Evolutionary conservation across 2,329 filamentous ascomycete genomes (phyloP).

Genomic region (Arachnopeziza araneosa): DNA sequence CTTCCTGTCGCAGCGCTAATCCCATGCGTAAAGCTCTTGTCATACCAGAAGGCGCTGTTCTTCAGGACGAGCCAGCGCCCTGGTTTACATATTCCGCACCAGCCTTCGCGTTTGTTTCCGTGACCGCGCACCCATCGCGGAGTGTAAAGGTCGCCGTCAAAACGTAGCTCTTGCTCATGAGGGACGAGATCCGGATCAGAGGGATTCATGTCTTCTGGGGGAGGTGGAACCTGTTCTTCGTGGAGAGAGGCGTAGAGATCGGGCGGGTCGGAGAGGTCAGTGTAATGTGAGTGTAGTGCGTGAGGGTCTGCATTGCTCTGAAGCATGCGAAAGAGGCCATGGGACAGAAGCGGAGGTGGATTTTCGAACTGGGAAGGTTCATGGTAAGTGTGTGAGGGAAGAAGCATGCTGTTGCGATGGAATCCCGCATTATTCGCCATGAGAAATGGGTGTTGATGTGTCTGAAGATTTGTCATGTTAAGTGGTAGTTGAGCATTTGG

Average conservation of each 20-base stretch:
- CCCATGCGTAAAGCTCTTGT: constrained; percentile 84
- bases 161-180: constrained; percentile 73
- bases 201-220: constrained; percentile 77
- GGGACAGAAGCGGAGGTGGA: constrained; percentile 58
- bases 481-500: constrained; percentile 42
- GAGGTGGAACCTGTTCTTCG: constrained; percentile 68
- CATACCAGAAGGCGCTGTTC: constrained; percentile 90
- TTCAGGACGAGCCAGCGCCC: constrained; percentile 83
- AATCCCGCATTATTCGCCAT: constrained; percentile 47
- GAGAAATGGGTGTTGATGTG: constrained; percentile 48
- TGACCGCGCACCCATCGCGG: constrained; percentile 80
- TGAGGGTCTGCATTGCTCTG: constrained; percentile 70
- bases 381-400: constrained; percentile 45
- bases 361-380: constrained; percentile 50
- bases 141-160: constrained; percentile 77
- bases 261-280: constrained; percentile 69
- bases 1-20: constrained; percentile 77
- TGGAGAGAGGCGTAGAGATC: constrained; percentile 71
- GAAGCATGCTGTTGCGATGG: constrained; percentile 52
- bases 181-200: constrained; percentile 69
- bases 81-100: constrained; percentile 84
- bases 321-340: constrained; percentile 67
- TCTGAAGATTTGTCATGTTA: constrained; percentile 47
- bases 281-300: constrained; percentile 62
- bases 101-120: constrained; percentile 82